Conservation (phyloP, 768 basidiomycete genomes). For the Tulasnella sp. region DNA sequence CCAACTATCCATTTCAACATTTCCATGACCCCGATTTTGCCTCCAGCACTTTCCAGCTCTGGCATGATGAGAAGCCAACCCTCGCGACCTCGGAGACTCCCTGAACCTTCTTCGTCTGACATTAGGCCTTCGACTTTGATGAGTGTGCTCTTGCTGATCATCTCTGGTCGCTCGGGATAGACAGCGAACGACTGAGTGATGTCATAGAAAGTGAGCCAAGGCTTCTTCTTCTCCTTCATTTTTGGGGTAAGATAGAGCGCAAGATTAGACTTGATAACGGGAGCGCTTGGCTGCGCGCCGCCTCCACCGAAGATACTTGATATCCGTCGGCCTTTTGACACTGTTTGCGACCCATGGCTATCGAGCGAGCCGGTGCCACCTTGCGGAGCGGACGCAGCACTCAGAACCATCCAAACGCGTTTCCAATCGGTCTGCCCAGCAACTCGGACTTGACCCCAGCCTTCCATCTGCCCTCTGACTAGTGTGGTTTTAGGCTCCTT, state of each 20-base stretch:
- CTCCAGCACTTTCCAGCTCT: constrained; percentile 47
- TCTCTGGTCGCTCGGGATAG: constrained; percentile 88
- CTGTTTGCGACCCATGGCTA: constrained; percentile 1
- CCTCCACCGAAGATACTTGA: constrained; percentile 48
- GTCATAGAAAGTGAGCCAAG: constrained; percentile 54
- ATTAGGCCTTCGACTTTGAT: constrained; percentile 86
- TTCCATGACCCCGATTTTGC: constrained; percentile 54
- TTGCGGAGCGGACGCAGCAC: constrained; percentile 20
- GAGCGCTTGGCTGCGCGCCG: constrained; percentile 21
- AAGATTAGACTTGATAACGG: constrained; percentile 31
- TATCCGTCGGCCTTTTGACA: constrained; percentile 44
- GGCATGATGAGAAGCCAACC: constrained; percentile 91
- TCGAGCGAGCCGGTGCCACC: neutral
- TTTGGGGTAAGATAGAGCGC: constrained; percentile 53
- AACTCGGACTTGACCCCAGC: constrained; percentile 80
- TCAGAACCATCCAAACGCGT: constrained; percentile 71
- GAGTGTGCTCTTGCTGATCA: constrained; percentile 79
- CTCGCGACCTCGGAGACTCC: constrained; percentile 53
- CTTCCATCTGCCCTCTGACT: constrained; percentile 66
- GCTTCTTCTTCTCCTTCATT: constrained; percentile 60
- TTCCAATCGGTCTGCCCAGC: constrained; percentile 99
- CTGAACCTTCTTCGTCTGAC: constrained; percentile 60
- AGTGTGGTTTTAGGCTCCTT: constrained; percentile 51
- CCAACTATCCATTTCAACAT: constrained; percentile 89
- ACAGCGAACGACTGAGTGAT: constrained; percentile 86